Percentiles rank a stretch among this genome's conserved stretches.
phyloP scores from a whole-genome alignment of 768 basidiomycete genomes.

The Cystofilobasidium macerans region DNA sequence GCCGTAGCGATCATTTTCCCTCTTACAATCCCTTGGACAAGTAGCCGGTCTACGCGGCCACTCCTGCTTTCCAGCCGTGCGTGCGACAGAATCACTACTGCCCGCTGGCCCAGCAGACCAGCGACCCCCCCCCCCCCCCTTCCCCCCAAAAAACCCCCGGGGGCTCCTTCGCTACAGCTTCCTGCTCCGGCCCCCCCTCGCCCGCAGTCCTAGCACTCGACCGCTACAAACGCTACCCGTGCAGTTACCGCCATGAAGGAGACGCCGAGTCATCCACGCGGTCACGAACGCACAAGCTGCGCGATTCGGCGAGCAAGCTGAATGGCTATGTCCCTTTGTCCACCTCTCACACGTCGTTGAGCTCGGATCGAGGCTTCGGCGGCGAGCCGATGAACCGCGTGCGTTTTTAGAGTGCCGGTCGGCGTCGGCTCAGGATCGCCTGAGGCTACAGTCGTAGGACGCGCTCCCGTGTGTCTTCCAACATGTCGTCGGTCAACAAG shows the following conservation, averaged over 20 bases:
- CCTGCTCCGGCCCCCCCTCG: not conserved
- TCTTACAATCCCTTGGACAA: not conserved
- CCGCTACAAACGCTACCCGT: not conserved
- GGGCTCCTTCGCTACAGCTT: not conserved
- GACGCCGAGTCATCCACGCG: not conserved
- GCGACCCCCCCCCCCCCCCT: not conserved
- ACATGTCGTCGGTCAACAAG: not conserved
- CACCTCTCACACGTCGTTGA: not conserved
- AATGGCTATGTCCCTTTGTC: not conserved
- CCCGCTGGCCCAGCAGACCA: not conserved
- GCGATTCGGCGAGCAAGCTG: not conserved
- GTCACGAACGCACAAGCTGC: not conserved
- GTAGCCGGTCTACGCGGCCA: constrained; percentile 6
- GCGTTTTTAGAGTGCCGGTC: constrained; percentile 4
- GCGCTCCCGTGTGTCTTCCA: not conserved
- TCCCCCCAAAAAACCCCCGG: not conserved
- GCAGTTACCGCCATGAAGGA: not conserved
- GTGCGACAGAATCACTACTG: not conserved
- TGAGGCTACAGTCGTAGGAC: not conserved
- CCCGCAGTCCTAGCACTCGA: not conserved
- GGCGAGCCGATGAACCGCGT: constrained; percentile 3
- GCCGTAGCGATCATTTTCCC: not conserved
- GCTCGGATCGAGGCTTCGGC: not conserved
- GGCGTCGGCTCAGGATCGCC: constrained; percentile 2
- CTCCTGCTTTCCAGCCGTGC: constrained; percentile 2